These are phyloP conservation scores for Parascedosporium putredinis DNA, from an alignment of 2,329 filamentous ascomycete species.

Conservation along the genomic window DNA sequence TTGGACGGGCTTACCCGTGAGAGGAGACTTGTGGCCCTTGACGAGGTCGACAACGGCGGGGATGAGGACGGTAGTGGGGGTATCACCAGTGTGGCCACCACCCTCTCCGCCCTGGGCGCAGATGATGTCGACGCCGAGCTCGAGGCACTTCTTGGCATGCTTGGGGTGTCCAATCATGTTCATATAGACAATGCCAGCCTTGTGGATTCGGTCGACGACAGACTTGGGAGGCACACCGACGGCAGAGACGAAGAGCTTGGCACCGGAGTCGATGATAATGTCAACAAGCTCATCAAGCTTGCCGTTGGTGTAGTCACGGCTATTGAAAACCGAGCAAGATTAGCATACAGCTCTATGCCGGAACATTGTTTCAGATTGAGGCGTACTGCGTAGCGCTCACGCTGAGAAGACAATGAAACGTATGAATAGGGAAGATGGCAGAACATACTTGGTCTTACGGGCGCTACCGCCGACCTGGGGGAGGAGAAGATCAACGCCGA, in stretches of 20 bases:
- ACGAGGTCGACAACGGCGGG: slow-evolving; percentile 78
- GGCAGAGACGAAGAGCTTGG: slow-evolving; percentile 90
- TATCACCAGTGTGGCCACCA: slow-evolving; percentile 90
- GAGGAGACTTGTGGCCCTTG: slow-evolving; percentile 70
- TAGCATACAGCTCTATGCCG: slow-evolving; percentile 10
- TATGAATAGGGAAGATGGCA: not conserved
- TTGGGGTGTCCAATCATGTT: slow-evolving; percentile 99
- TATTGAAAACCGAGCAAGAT: slow-evolving; percentile 27
- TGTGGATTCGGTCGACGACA: slow-evolving; percentile 85
- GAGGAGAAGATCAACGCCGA: slow-evolving; percentile 86
- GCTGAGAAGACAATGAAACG: not conserved
- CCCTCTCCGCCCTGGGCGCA: slow-evolving; percentile 98
- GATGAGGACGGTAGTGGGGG: slow-evolving; percentile 85
- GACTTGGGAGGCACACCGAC: slow-evolving; percentile 85
- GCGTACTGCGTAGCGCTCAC: too few relatives aligned
- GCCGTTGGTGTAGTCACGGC: slow-evolving; percentile 99
- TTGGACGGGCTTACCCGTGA: slow-evolving; percentile 80
- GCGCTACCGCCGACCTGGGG: slow-evolving; percentile 92
- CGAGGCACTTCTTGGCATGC: slow-evolving; percentile 93
- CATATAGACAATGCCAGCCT: slow-evolving; percentile 86
- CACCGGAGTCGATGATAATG: slow-evolving; percentile 85
- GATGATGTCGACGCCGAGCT: slow-evolving; percentile 88
- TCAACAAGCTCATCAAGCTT: slow-evolving; percentile 86
- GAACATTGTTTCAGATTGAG: too few relatives aligned
- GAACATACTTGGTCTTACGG: slow-evolving; percentile 74